Evolutionary conservation across 345 rosid species (phyloP), one percentile per base, ranked within the genome.

Genomic region (Diplotaxis tenuifolia): DNA sequence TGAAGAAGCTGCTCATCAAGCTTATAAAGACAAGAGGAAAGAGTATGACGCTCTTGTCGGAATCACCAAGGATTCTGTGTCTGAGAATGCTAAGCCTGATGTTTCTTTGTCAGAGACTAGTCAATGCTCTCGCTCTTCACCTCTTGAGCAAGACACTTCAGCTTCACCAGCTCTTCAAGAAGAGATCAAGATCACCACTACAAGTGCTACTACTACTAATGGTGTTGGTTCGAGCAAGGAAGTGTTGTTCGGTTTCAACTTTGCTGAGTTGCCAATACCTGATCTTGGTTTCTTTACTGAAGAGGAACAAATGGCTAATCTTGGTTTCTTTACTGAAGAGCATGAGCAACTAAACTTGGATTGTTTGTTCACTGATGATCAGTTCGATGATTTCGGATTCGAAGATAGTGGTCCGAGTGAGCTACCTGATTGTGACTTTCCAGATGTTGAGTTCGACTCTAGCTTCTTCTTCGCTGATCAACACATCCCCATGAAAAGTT

Each of bases 1-100:
- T 9, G 86, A 82, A 0, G 96, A 92, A 75, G 97, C 88, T 16
- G 99, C 99, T 3, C 88, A 92, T 20, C 78, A 81, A 23, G 99
- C 96, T 54, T 90, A 92, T 20, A 80, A 83, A 42, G 74, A 71
- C 11, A 92, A 86, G 81, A 87, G 86, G 75, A 73, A 76, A 8
- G 96, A 92, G 73, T 90, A 78, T n/a, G 96, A 85, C 60, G 86
- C 84, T 5, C 58, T 82, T 56, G 67, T 69, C 16, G 49, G 25
- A 22, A 16, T 10, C 6, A 1, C 14, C 5, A 54, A 54, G 1
- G 50, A 40, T 8, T 62, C 74, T 11, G 57, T 7, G 12, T 57
- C 68, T 28, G 52, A 54, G 42, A 66, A 12, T 42, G 68, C 63
- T 10, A 73, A 72, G 16, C 22, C 34, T 6, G 71, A 29, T 11